Conservation (phyloP, 208 protist species). For the Phytomonas serpens region DNA sequence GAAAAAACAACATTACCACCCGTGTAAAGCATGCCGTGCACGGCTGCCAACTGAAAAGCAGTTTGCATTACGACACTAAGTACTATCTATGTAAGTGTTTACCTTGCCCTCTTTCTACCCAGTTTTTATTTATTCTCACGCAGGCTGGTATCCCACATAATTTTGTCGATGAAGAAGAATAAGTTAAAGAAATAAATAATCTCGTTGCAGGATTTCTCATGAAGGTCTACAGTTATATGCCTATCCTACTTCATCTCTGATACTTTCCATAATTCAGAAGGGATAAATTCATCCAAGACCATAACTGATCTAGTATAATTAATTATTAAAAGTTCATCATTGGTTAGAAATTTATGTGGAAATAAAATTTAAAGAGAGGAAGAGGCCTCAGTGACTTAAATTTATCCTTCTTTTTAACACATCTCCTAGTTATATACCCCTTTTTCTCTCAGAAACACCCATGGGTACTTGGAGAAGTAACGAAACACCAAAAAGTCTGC, state of each 20-base stretch:
- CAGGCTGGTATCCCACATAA: neutral
- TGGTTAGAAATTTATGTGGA: neutral
- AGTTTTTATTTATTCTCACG: neutral
- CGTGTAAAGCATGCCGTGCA: constrained; percentile 91
- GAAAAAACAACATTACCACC: constrained; percentile 85
- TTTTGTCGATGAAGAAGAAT: constrained; percentile 13
- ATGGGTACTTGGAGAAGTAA: neutral
- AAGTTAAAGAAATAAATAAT: neutral
- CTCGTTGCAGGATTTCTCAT: constrained; percentile 1
- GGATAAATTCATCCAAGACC: neutral
- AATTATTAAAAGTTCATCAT: neutral
- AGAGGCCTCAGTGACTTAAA: neutral
- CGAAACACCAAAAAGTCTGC: neutral
- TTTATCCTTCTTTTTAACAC: neutral
- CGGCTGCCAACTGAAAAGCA: constrained; percentile 79
- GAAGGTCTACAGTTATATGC: neutral
- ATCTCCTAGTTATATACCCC: neutral
- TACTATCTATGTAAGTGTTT: constrained; percentile 9
- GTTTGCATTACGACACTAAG: constrained; percentile 42
- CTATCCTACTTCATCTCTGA: neutral
- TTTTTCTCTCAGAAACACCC: neutral
- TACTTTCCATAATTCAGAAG: neutral
- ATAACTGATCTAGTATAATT: neutral
- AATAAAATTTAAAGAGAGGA: neutral
- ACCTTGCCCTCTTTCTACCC: neutral